Conservation (phyloP, 345 rosid genomes). For the Abelmoschus esculentus region DNA sequence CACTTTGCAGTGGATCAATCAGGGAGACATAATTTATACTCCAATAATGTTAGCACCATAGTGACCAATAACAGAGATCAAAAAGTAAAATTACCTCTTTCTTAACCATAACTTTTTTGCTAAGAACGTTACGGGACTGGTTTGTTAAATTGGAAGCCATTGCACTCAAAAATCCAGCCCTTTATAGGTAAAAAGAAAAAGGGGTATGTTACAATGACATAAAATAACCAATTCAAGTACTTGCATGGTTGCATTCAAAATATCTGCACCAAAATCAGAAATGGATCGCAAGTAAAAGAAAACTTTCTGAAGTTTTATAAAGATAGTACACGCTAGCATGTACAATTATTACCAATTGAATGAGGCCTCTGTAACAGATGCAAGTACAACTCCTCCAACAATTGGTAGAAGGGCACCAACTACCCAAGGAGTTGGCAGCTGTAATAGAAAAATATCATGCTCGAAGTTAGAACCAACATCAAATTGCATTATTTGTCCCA, state of each 20-base stretch:
- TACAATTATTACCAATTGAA: conserved; percentile 66
- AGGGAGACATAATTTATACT: not conserved
- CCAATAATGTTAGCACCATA: conserved; percentile 1
- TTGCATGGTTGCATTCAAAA: not conserved
- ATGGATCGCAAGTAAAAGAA: not conserved
- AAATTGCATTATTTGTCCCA: not conserved
- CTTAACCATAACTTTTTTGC: conserved; percentile 94
- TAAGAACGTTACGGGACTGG: conserved; percentile 83
- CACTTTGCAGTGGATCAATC: not conserved
- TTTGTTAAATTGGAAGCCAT: conserved; percentile 87
- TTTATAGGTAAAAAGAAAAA: conserved; percentile 9
- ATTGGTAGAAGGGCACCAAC: conserved; percentile 79
- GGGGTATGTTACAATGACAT: not conserved
- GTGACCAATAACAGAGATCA: not conserved
- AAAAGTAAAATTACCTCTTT: conserved; percentile 61
- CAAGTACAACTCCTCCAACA: conserved; percentile 95
- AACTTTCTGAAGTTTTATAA: no score
- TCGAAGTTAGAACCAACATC: conserved; percentile 4
- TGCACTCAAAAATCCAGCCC: conserved; percentile 91
- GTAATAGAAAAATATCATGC: conserved; percentile 12
- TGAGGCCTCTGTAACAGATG: conserved; percentile 86
- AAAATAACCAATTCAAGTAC: not conserved
- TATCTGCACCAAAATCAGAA: not conserved
- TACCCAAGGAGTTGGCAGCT: conserved; percentile 85
- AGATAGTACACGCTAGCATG: not conserved